phyloP scores from a whole-genome alignment of 176 grass and related monocot species.

The Avena sativa region DNA sequence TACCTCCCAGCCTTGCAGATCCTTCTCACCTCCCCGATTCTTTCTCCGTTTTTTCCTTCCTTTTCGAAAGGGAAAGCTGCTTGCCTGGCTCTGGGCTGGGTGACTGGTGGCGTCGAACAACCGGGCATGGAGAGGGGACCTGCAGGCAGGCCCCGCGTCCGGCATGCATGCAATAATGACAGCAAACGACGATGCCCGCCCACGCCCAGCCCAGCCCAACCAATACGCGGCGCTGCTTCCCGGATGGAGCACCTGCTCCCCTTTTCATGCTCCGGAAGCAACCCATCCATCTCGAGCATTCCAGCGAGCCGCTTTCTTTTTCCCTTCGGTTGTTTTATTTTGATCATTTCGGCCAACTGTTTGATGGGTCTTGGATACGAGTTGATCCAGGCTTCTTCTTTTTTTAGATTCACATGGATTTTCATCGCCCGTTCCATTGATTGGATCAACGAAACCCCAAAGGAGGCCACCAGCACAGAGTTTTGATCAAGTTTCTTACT shows the following conservation, averaged over 20 bases:
- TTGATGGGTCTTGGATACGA: not conserved
- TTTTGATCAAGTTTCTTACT: too few species aligned
- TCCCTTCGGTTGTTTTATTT: not conserved
- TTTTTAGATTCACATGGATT: too few species aligned
- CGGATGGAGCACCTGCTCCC: constrained; percentile 1
- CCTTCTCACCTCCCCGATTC: not conserved
- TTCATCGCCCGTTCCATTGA: too few species aligned
- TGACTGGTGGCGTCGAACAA: not conserved
- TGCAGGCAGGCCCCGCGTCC: not conserved
- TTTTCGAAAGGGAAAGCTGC: not conserved
- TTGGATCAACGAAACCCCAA: too few species aligned
- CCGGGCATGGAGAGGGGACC: not conserved
- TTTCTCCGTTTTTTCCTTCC: not conserved
- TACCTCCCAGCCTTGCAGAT: not conserved
- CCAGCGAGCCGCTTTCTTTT: not conserved
- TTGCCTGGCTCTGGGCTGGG: not conserved
- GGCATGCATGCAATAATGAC: constrained; percentile 27
- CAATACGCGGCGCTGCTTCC: not conserved
- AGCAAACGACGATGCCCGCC: not conserved
- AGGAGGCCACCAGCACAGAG: too few species aligned
- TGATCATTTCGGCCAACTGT: not conserved
- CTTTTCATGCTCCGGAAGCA: constrained; percentile 19
- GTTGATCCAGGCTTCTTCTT: too few species aligned
- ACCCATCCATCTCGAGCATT: constrained; percentile 16
- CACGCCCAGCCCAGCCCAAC: not conserved